These are phyloP conservation scores for Leptodermis oblonga DNA, from an alignment of 257 asterid species.

Conservation along the genomic window DNA sequence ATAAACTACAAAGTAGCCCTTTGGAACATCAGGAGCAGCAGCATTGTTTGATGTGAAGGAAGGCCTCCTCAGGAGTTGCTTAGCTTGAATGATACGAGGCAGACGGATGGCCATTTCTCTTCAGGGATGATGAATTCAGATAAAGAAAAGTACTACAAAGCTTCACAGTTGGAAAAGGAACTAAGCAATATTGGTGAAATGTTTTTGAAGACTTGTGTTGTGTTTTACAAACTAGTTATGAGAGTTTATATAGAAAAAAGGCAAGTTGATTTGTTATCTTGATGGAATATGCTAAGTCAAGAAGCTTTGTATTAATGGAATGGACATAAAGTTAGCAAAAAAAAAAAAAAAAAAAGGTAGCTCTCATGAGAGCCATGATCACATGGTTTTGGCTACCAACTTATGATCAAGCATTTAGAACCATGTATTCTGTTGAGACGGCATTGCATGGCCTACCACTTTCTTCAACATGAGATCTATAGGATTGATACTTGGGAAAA, in stretches of 20 bases:
- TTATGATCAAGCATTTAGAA: background rate
- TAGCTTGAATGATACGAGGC: conserved; percentile 11
- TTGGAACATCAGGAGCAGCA: conserved; percentile 17
- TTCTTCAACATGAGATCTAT: background rate
- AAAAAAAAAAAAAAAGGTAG: too few relatives aligned
- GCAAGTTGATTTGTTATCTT: too few relatives aligned
- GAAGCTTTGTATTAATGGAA: background rate
- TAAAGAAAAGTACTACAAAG: background rate
- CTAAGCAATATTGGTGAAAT: background rate
- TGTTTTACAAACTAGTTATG: background rate
- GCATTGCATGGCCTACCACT: conserved; percentile 2
- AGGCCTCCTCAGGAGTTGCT: conserved; percentile 19
- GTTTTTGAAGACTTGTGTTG: conserved; percentile 5
- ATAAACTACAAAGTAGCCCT: conserved; percentile 19
- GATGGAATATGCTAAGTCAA: background rate
- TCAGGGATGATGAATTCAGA: background rate
- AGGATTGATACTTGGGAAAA: background rate
- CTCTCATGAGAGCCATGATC: background rate
- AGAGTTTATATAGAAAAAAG: conserved; percentile 1
- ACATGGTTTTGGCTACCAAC: conserved; percentile 8
- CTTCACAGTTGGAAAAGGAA: background rate
- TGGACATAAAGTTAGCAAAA: background rate
- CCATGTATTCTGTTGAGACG: background rate
- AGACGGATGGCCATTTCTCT: conserved; percentile 27
- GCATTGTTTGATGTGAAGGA: conserved; percentile 1